Base-by-base conservation (phyloP, 2,329 filamentous ascomycete genomes). In the Pseudocercospora eumusae region DNA sequence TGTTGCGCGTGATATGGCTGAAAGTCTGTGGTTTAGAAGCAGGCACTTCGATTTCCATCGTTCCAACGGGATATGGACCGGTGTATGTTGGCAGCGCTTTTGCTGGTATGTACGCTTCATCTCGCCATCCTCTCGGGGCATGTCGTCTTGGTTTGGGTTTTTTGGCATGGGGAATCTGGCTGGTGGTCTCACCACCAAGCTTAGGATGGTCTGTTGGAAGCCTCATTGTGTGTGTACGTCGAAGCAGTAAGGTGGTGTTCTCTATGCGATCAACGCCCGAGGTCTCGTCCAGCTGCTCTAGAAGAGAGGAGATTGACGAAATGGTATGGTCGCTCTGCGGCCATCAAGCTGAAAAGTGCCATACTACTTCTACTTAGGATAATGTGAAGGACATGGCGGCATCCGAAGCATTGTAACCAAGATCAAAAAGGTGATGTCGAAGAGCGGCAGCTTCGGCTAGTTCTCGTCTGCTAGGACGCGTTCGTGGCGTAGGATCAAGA, bases 41-140 rank as follows among this genome's bases (percentile, higher is more conserved):
- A 0, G 83, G 82, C 0, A 84, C 76, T 71, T 85, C 83, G 42
- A 85, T 79, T 59, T 84, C 82, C 79, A 85, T 83, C n/a, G 77
- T 76, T 0, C 78, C 79, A 13, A 82, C 79, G 21, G 74, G 78
- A 67, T 85, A 84, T 0, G 82, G 82, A 0, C 83, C 83, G 4
- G 82, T 81, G 47, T 83, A 81, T 8, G 76, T 76, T 4, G 82
- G 82, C 3, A 85, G 67, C 6, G 78, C 74, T 31, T 78, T 71
- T 57, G 78, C 78, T 0, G 78, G 71, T 23, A 83, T 77, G 5
- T 76, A 70, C 4, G 80, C 66, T 52, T 79, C 77, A 65, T 85
- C 82, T 36, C 82, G 77, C n/a, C 81, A 65, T 21, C 78, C 77
- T 36, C 74, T 73, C 0, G 81, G 79, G 9, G 80, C 78, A 28